These are phyloP conservation scores for Xerocomellus dryophilus DNA, from an alignment of 768 basidiomycete genomes.

Conservation along the genomic window DNA sequence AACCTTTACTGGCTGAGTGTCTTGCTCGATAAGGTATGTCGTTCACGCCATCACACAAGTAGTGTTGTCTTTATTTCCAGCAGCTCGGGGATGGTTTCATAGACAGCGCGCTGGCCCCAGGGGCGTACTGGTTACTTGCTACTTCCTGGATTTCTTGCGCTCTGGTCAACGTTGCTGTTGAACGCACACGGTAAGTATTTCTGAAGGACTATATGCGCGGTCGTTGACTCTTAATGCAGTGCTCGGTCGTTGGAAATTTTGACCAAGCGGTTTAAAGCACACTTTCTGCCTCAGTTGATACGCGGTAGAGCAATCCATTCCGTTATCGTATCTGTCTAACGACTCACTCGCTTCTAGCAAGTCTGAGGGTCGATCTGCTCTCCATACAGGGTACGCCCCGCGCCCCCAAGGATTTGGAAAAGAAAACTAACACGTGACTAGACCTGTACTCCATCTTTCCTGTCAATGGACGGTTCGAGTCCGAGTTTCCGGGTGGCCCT, in stretches of 20 bases:
- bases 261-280: slow-evolving; percentile 33
- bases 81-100: slow-evolving; percentile 16
- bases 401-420: neutral
- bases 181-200: slow-evolving; percentile 21
- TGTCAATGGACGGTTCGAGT: slow-evolving; percentile 24
- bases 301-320: slow-evolving; percentile 26
- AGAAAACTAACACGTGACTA: neutral
- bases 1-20: slow-evolving; percentile 35
- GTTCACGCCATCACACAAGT: neutral
- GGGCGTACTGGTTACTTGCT: slow-evolving; percentile 21
- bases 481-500: slow-evolving; percentile 36
- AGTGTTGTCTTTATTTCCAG: neutral
- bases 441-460: slow-evolving; percentile 19
- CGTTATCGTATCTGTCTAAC: slow-evolving; percentile 5
- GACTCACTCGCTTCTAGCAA: slow-evolving; percentile 14
- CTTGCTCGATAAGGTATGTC: slow-evolving; percentile 28
- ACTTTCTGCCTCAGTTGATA: slow-evolving; percentile 40
- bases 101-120: neutral
- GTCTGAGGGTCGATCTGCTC: slow-evolving; percentile 22
- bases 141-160: slow-evolving; percentile 28
- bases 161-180: slow-evolving; percentile 21
- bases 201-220: neutral
- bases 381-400: slow-evolving; percentile 17
- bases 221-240: slow-evolving; percentile 11
- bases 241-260: slow-evolving; percentile 19